Evolutionary conservation across 805 yeast species (phyloP), one percentile per base, ranked within the genome.

Genomic region (Cyberlindnera amylophila): DNA sequence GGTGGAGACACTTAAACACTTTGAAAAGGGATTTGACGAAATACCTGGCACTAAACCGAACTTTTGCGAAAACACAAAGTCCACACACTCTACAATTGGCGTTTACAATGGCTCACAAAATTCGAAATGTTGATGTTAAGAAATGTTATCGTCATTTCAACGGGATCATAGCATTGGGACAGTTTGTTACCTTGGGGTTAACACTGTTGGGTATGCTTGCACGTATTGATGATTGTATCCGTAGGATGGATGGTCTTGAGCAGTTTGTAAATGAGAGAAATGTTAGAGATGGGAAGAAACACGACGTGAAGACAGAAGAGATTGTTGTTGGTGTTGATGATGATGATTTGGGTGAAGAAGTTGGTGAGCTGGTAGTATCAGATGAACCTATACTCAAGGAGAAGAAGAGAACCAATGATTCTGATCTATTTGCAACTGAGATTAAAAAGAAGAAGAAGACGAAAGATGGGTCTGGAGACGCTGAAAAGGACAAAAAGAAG

Each of bases 1-100:
- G 96, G 96, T 89, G 96, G 91, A 73, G 67, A 46, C 71, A 76
- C 45, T 64, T 89, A 32, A 72, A 79, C 46, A 71, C 81, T 9
- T 54, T 87, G 21, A 85, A 83, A 51, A 71, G 95, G 32, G 66
- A 71, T 34, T 41, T 75, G 18, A 61, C 79, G 14, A 65, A 65
- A 35, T 53, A 78, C 6, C 44, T 78, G 32, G 41, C 60, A 5
- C 41, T 62, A 1, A 34, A 58, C 7, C 30, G 38, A 13, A 17
- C 33, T 16, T 41, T 29, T 3, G 23, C 31, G 1, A 37, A 23
- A 2, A 30, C 56, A 52, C 13, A 15, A 41, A 3, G 55, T 60
- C n/a, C 4, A 15, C 5, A 12, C 13, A 19, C 19, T 5, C n/a
- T 33, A 16, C n/a, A 13, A 9, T 2, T 27, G 31, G 14, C 17